Evolutionary conservation across 1,139 yeast species (phyloP), one percentile per base, ranked within the genome.

Genomic region (Suzukiozyma palmioleophila): DNA sequence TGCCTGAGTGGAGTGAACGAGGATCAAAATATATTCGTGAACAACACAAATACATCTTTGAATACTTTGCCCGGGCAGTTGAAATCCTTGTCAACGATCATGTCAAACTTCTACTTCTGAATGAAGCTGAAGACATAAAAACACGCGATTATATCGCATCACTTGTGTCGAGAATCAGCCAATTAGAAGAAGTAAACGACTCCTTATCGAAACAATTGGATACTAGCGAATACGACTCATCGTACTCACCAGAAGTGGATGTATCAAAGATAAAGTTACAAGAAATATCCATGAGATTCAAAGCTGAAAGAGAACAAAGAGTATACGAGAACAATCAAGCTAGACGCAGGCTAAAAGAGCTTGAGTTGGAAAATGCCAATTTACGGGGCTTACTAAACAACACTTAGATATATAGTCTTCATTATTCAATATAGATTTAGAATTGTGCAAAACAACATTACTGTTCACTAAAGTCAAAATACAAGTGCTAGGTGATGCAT

Each of bases 301-400:
- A 81, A 50, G 69, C 81, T 1, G 90, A 84, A 49, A 64, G 89
- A 46, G 94, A 84, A 54, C 76, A 84, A 15, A 60, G 90, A 29
- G 75, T 75, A 16, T 65, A 79, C 42, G 88, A 83, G 52, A 60
- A 72, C 43, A 69, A 71, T 35, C 80, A 81, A 39, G 77, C 84
- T 2, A 67, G 69, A 37, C 59, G 64, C 35, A 60, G 84, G 34
- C 65, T 82, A 10, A 56, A 57, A 27, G 80, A 77, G 42, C 54
- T 84, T 31, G 88, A 81, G 45, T 47, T 52, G 27, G 89, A 83
- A 48, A 79, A 79, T 48, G 55, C 61, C 8, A 51, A 63, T 22
- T 53, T 78, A 26, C 59, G 69, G 35, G 64, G 59, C 29, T 16
- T 40, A 29, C 8, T 33, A 26, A 33, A 26, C 14, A 28, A 28